Percentiles rank a stretch among this genome's conserved stretches.
phyloP scores from a whole-genome alignment of 768 basidiomycete species.

The Amyloporia xantha region DNA sequence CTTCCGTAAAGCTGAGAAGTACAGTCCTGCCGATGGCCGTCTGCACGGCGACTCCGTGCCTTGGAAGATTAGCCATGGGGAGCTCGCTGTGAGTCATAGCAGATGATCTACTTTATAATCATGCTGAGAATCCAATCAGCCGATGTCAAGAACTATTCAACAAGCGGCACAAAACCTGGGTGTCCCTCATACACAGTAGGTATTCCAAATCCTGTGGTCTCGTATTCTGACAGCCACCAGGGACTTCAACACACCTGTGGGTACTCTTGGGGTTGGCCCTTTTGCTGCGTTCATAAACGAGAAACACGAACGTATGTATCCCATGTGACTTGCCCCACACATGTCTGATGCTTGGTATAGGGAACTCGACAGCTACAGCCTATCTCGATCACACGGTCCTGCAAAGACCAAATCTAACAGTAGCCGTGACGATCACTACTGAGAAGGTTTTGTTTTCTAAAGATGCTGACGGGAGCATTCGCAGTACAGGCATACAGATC shows the following conservation, averaged over 20 bases:
- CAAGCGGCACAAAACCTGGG: too few species aligned
- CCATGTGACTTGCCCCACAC: too few species aligned
- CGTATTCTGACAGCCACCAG: neutral
- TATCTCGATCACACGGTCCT: conserved; percentile 19
- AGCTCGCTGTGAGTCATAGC: neutral
- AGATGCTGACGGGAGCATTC: neutral
- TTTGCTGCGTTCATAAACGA: conserved; percentile 13
- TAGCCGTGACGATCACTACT: neutral
- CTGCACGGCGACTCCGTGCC: conserved; percentile 8
- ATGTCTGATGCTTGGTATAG: too few species aligned
- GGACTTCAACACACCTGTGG: conserved; percentile 14
- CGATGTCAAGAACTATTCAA: too few species aligned
- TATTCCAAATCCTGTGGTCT: neutral
- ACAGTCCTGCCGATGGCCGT: conserved; percentile 4
- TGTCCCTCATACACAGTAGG: conserved; percentile 3
- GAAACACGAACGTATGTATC: conserved; percentile 14
- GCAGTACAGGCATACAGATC: conserved; percentile 10
- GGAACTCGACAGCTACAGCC: conserved; percentile 22
- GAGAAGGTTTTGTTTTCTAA: conserved; percentile 17
- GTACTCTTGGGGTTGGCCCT: conserved; percentile 10
- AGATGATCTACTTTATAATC: too few species aligned
- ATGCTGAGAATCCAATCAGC: too few species aligned
- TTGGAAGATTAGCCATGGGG: neutral
- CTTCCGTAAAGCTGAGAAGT: conserved; percentile 17
- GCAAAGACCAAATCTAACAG: conserved; percentile 19